Conservation (phyloP, 129 eudicot species). For the Chrysanthemum lavandulifolium region DNA sequence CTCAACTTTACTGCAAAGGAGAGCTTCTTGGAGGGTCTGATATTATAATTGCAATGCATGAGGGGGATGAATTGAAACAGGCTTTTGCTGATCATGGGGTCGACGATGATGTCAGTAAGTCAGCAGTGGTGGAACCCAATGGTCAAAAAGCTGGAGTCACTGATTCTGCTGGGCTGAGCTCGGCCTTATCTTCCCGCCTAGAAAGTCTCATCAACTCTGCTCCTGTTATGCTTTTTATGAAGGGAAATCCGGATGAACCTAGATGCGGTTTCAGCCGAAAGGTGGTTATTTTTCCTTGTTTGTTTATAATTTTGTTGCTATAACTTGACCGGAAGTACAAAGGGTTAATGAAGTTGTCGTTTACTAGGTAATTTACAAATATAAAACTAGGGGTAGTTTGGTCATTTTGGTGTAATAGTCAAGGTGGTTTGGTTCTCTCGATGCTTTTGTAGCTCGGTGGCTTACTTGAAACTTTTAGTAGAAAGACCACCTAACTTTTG, state of each 20-base stretch:
- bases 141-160: conserved; percentile 55
- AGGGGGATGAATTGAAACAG: conserved; percentile 75
- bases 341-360: neutral
- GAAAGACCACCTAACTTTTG: too few relatives aligned
- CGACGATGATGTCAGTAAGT: conserved; percentile 34
- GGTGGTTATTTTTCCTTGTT: conserved; percentile 19
- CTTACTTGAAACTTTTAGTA: too few relatives aligned
- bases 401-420: too few relatives aligned
- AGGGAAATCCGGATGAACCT: conserved; percentile 91
- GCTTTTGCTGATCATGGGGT: conserved; percentile 74
- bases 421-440: too few relatives aligned
- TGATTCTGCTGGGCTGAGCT: conserved; percentile 66
- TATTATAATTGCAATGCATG: conserved; percentile 82
- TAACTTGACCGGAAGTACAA: neutral
- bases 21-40: conserved; percentile 96
- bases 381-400: neutral
- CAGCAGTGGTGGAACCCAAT: conserved; percentile 34
- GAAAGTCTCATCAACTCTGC: conserved; percentile 52
- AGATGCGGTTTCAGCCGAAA: conserved; percentile 92
- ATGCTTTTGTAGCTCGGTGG: too few relatives aligned
- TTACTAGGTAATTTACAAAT: neutral
- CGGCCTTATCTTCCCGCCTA: conserved; percentile 59
- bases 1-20: conserved; percentile 92
- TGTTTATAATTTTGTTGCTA: conserved; percentile 1
- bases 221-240: conserved; percentile 90